A percentile compares a stretch with the other conserved stretches of the same genome.
Conservation (phyloP, 2,329 filamentous ascomycete species). For the Monilinia aucupariae region DNA sequence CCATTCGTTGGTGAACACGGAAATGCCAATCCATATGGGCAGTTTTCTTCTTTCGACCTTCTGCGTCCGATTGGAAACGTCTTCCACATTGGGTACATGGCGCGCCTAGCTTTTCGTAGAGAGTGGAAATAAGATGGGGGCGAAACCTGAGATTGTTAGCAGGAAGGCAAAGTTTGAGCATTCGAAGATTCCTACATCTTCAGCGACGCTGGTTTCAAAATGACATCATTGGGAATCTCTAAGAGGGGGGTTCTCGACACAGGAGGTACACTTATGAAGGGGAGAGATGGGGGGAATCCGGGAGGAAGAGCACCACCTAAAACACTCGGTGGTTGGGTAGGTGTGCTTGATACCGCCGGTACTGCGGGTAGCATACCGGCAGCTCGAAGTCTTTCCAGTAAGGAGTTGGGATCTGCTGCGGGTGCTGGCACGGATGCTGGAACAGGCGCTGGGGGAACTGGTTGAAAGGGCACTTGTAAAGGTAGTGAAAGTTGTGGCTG, state of each 20-base stretch:
- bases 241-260: slow-evolving; percentile 26
- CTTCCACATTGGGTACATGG: slow-evolving; percentile 89
- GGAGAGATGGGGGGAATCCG: slow-evolving; percentile 35
- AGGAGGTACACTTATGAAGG: slow-evolving; percentile 26
- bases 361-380: slow-evolving; percentile 57
- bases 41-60: slow-evolving; percentile 79
- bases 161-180: not conserved
- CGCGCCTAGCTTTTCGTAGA: slow-evolving; percentile 79
- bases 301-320: slow-evolving; percentile 39
- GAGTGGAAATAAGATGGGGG: slow-evolving; percentile 63
- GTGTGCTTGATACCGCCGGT: slow-evolving; percentile 38
- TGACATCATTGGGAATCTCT: slow-evolving; percentile 43
- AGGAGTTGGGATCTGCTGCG: slow-evolving; percentile 42
- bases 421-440: slow-evolving; percentile 37
- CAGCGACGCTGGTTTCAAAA: slow-evolving; percentile 61
- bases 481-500: slow-evolving; percentile 41
- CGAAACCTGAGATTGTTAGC: slow-evolving; percentile 52
- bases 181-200: slow-evolving; percentile 57
- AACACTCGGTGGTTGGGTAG: slow-evolving; percentile 38
- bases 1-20: slow-evolving; percentile 81
- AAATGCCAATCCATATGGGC: slow-evolving; percentile 99
- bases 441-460: slow-evolving; percentile 32
- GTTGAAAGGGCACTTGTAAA: slow-evolving; percentile 24
- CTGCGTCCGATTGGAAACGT: slow-evolving; percentile 71
- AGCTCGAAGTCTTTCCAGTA: slow-evolving; percentile 63